Evolutionary conservation across 2,329 filamentous ascomycete species (phyloP).

Genomic region (Knufia fluminis): DNA sequence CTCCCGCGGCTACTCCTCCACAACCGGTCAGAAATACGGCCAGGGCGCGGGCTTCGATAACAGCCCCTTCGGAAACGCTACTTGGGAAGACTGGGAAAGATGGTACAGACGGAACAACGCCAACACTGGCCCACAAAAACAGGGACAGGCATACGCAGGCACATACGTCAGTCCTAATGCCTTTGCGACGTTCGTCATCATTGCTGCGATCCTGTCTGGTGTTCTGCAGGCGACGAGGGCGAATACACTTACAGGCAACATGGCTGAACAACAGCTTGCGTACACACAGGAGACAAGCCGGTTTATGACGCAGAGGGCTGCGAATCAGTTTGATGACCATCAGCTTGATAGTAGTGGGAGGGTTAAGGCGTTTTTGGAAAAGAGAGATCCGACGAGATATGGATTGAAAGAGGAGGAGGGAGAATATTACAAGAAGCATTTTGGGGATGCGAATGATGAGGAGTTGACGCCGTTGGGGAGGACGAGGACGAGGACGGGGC

Average conservation of each 20-base stretch:
- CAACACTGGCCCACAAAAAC: too few species aligned
- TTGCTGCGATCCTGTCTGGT: slow-evolving; percentile 60
- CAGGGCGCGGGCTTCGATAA: slow-evolving; percentile 32
- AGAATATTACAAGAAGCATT: slow-evolving; percentile 29
- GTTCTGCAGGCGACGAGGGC: slow-evolving; percentile 65
- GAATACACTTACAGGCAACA: slow-evolving; percentile 49
- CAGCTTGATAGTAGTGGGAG: slow-evolving; percentile 51
- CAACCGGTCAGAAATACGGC: slow-evolving; percentile 24
- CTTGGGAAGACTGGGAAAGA: slow-evolving; percentile 95
- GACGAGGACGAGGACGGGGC: neutral
- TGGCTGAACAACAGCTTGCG: slow-evolving; percentile 58
- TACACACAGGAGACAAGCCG: slow-evolving; percentile 56
- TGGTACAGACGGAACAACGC: slow-evolving; percentile 55
- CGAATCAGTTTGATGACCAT: slow-evolving; percentile 47
- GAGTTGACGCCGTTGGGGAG: slow-evolving; percentile 3
- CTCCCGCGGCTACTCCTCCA: slow-evolving; percentile 21
- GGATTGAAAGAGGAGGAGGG: slow-evolving; percentile 38
- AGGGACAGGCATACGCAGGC: slow-evolving; percentile 37
- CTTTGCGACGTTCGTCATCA: slow-evolving; percentile 64
- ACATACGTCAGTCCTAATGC: slow-evolving; percentile 67
- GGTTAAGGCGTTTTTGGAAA: slow-evolving; percentile 67
- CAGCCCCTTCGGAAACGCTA: slow-evolving; percentile 63
- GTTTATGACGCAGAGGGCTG: slow-evolving; percentile 26
- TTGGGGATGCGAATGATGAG: slow-evolving; percentile 8
- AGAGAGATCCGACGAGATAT: slow-evolving; percentile 52